Conservation (phyloP, 2,329 filamentous ascomycete genomes). For the Aspergillus japonicus region DNA sequence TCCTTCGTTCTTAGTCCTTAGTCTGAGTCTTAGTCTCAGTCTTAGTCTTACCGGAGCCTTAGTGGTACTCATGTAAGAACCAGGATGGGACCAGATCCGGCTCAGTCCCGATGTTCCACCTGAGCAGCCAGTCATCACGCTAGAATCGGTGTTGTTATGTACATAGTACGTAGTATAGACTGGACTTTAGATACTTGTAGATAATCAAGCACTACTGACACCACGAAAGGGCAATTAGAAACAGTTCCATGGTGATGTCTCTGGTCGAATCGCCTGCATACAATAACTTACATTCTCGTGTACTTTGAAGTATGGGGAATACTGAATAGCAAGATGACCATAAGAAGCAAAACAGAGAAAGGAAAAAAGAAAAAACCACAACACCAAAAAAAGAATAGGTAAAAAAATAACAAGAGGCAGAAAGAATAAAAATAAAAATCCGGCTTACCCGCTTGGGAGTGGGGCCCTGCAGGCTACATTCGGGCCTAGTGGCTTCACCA, state of each 20-base stretch:
- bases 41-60: background rate
- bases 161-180: no score
- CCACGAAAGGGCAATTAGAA: no score
- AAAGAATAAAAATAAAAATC: constrained; percentile 12
- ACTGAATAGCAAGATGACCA: no score
- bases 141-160: constrained; percentile 7
- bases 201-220: no score
- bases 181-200: no score
- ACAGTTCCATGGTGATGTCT: background rate
- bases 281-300: background rate
- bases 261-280: background rate
- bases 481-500: constrained; percentile 5
- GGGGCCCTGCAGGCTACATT: constrained; percentile 1
- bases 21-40: no score
- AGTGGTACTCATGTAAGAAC: constrained; percentile 1
- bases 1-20: no score
- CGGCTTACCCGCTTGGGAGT: constrained; percentile 16
- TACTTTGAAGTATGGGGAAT: constrained; percentile 2
- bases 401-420: background rate
- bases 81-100: constrained; percentile 11
- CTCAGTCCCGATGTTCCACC: constrained; percentile 15
- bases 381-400: background rate
- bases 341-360: background rate
- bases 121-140: constrained; percentile 15
- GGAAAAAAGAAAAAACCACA: background rate